These are phyloP conservation scores for Solanum neorickii DNA, from an alignment of 257 asterid species.

Conservation along the genomic window DNA sequence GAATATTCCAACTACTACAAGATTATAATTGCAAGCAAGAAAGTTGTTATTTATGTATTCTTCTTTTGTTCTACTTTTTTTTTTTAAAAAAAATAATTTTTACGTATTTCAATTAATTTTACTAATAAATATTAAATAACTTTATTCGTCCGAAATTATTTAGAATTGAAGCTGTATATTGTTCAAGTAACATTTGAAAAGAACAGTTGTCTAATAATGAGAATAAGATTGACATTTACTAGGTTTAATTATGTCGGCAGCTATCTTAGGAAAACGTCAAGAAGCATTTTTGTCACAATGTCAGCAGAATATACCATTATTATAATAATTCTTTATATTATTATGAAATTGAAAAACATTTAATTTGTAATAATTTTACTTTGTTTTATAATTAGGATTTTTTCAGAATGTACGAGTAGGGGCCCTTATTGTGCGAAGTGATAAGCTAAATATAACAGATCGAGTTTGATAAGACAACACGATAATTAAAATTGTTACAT, in stretches of 20 bases:
- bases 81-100: too few species aligned
- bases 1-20: not conserved
- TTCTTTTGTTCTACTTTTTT: too few species aligned
- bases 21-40: not conserved
- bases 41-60: not conserved
- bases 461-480: not conserved
- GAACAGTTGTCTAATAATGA: not conserved
- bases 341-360: not conserved
- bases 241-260: not conserved
- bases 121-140: too few species aligned
- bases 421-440: not conserved
- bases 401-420: not conserved
- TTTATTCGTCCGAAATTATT: too few species aligned
- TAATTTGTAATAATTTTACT: not conserved
- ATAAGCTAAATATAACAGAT: not conserved
- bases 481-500: not conserved
- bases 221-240: not conserved
- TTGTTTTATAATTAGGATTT: not conserved
- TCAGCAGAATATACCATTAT: not conserved
- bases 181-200: not conserved
- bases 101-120: accelerated
- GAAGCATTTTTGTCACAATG: not conserved
- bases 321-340: not conserved
- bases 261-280: not conserved
- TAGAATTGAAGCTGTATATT: not conserved